Evolutionary conservation across 345 rosid species (phyloP), one percentile per base, ranked within the genome.

Genomic region (Hibiscus syriacus): DNA sequence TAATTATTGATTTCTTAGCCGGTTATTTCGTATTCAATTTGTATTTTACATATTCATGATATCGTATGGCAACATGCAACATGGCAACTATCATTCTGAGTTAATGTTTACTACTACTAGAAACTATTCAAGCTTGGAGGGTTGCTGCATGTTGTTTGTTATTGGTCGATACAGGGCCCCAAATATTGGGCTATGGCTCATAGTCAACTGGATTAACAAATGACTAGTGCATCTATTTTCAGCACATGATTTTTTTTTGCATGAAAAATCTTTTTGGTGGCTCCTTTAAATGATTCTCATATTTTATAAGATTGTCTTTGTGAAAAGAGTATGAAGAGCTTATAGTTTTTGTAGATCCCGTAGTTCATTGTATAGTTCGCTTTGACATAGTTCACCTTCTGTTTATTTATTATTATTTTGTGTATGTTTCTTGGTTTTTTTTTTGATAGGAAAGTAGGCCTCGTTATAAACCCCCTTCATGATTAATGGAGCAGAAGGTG

Each of bases 351-450:
- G 2, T 17, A 64, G 30, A 36, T 29, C 50, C 45, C 22, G 32
- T 3, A 30, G 58, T 48, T 34, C 17, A 61, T 50, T 26, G 12
- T 39, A 17, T 16, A 41, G 67, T 60, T 8, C 45, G 32, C 64
- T 17, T 65, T 34, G 53, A 0, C 1, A 39, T 23, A 3, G 6
- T 62, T 62, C 12, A 5, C 14, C 27, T 34, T 43, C 54, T 49
- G 3, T 49, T 49, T 49, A 17, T 49, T 49, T 49, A 38, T 38
- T 38, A 38, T 38, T 53, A 9, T 48, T 36, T 19, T 27, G 6
- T 10, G 30, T 50, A 45, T n/a, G 13, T 41, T 43, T 66, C 13
- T 19, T 54, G 19, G 58, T 67, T 66, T 55, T 69, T 41, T 66
- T 64, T n/a, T n/a, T n/a, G n/a, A n/a, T n/a, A n/a, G n/a, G n/a